These are phyloP conservation scores for Flueggea neowawraea DNA, from an alignment of 441 rosid genomes.

Conservation along the genomic window DNA sequence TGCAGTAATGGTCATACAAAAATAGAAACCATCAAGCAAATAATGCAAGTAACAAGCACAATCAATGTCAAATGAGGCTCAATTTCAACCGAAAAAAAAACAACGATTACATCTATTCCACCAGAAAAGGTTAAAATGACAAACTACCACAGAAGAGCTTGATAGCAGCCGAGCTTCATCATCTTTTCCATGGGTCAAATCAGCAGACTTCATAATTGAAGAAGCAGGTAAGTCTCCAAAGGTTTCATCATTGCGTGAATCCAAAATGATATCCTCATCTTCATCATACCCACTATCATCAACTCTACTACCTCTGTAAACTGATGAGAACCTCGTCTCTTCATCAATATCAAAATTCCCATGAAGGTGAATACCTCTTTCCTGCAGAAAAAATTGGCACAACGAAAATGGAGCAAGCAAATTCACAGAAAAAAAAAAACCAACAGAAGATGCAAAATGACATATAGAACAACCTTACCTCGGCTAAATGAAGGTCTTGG, in stretches of 20 bases:
- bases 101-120: not conserved
- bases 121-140: conserved; percentile 2
- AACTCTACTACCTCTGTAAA: conserved; percentile 41
- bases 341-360: conserved; percentile 71
- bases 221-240: conserved; percentile 59
- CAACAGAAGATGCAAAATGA: conserved; percentile 9
- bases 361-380: conserved; percentile 68
- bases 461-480: conserved; percentile 37
- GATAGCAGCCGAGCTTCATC: conserved; percentile 39
- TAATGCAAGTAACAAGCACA: not conserved
- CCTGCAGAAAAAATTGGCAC: conserved; percentile 48
- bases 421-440: conserved; percentile 4
- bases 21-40: not conserved
- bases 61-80: not conserved
- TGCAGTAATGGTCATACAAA: not conserved
- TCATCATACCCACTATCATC: conserved; percentile 90
- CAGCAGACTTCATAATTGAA: conserved; percentile 30
- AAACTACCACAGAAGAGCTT: conserved; percentile 55
- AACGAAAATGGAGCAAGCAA: conserved; percentile 6
- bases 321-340: conserved; percentile 88
- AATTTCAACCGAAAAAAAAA: not conserved
- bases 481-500: conserved; percentile 85
- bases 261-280: conserved; percentile 60
- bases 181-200: conserved; percentile 39
- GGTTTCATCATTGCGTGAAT: conserved; percentile 55